Evolutionary conservation across 192 early-diverging fungal species (phyloP).

Genomic region (Linnemannia schmuckeri): DNA sequence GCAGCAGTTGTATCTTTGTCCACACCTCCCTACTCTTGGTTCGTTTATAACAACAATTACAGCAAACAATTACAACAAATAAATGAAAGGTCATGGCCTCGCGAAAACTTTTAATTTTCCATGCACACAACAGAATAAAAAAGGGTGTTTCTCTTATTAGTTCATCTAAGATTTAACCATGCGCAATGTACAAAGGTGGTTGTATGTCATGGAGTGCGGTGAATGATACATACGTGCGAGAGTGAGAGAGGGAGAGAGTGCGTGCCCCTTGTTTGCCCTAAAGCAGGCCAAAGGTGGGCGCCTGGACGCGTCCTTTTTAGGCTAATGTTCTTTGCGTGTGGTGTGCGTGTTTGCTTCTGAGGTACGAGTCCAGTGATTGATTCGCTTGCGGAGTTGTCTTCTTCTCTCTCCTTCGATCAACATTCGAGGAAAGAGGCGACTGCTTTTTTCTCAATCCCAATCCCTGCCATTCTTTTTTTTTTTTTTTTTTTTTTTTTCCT

Average conservation of each 20-base stretch:
- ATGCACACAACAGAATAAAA: background rate
- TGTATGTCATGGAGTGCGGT: background rate
- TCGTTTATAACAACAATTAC: background rate
- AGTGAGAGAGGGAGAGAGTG: background rate
- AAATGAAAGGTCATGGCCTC: background rate
- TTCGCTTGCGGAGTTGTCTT: background rate
- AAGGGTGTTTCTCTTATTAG: background rate
- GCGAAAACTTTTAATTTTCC: background rate
- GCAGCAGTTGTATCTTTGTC: background rate
- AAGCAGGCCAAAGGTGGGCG: background rate
- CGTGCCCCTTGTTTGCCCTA: too few relatives aligned
- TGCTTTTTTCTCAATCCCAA: background rate
- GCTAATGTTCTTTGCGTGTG: background rate
- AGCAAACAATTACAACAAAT: background rate
- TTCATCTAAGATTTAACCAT: background rate
- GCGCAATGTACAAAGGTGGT: background rate
- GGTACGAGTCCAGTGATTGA: background rate
- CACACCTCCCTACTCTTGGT: constrained; percentile 14
- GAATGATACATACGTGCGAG: background rate
- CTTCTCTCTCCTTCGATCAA: too few relatives aligned
- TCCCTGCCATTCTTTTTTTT: background rate
- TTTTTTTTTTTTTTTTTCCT: background rate
- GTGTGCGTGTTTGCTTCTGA: background rate
- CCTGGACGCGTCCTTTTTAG: background rate
- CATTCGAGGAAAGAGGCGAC: background rate